phyloP scores from a whole-genome alignment of 192 early-diverging fungal genomes.

The Pecoramyces ruminantium region DNA sequence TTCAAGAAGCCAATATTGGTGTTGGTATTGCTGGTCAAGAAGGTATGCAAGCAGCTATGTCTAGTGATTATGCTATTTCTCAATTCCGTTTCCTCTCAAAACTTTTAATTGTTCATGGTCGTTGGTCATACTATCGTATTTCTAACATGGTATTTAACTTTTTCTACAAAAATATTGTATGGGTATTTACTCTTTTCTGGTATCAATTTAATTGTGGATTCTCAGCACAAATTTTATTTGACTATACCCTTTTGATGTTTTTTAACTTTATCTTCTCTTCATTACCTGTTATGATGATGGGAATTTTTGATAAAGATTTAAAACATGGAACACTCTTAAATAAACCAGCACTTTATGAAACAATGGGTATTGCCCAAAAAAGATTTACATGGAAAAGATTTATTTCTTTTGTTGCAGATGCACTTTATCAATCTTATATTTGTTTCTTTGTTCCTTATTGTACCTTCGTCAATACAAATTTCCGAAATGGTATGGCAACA shows the following conservation, averaged over 20 bases:
- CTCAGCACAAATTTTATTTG: conserved; percentile 61
- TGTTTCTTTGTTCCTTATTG: conserved; percentile 56
- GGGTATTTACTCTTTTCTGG: conserved; percentile 78
- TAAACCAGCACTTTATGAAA: not conserved
- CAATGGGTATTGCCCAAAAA: not conserved
- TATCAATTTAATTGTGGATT: conserved; percentile 79
- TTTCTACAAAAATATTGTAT: conserved; percentile 92
- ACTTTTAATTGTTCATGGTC: conserved; percentile 79
- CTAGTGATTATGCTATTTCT: conserved; percentile 80
- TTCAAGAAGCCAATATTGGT: conserved; percentile 84
- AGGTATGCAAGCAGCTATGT: conserved; percentile 85
- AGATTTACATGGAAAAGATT: not conserved
- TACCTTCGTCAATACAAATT: conserved; percentile 27
- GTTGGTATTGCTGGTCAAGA: conserved; percentile 90
- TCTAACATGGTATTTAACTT: conserved; percentile 75
- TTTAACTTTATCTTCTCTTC: not conserved
- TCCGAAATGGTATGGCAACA: conserved; percentile 26
- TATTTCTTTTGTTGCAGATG: conserved; percentile 58
- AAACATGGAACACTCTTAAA: not conserved
- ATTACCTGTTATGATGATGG: not conserved
- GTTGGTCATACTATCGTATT: conserved; percentile 66
- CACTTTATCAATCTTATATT: conserved; percentile 82
- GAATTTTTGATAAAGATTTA: not conserved
- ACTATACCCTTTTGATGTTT: conserved; percentile 33
- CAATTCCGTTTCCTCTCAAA: conserved; percentile 75